Conservation (phyloP, 495 filamentous ascomycete genomes). For the Trichocladium antarcticum region DNA sequence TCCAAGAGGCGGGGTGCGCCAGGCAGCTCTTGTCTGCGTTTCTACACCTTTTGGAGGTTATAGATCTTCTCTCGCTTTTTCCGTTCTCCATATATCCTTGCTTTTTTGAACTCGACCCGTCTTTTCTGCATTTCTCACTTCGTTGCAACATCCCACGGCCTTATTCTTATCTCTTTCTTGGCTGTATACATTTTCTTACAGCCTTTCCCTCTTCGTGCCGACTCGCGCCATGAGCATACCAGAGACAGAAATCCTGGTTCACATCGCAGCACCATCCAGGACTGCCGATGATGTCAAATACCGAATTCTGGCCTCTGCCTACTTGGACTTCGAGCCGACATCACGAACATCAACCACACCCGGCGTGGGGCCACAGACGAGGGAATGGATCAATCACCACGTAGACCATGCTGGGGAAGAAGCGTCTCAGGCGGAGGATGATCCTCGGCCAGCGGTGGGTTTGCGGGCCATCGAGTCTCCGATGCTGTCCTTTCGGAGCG, state of each 20-base stretch:
- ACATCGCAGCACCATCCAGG: conserved; percentile 53
- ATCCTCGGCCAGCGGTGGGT: background rate
- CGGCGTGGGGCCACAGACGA: background rate
- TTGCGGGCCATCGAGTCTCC: conserved; percentile 20
- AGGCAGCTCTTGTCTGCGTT: background rate
- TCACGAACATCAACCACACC: conserved; percentile 2
- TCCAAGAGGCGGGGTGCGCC: background rate
- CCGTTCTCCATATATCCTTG: background rate
- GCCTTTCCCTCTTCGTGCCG: too few species aligned
- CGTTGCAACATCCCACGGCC: too few species aligned
- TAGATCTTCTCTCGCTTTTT: too few species aligned
- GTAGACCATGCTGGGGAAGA: background rate
- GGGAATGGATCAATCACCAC: background rate
- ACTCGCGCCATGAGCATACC: conserved; percentile 7
- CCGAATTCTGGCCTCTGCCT: conserved; percentile 48
- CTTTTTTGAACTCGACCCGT: background rate
- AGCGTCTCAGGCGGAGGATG: background rate
- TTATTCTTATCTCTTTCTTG: background rate
- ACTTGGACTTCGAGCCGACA: conserved; percentile 45
- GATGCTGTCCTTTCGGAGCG: conserved; percentile 36
- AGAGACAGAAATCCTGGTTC: conserved; percentile 54
- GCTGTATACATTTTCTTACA: background rate
- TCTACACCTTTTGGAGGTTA: too few species aligned
- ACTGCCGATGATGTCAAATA: conserved; percentile 52
- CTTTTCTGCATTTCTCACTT: too few species aligned